Percentiles rank a stretch among this genome's conserved stretches.
phyloP scores from a whole-genome alignment of 1,284 basidiomycete species.

The Trichosporon asahii region DNA sequence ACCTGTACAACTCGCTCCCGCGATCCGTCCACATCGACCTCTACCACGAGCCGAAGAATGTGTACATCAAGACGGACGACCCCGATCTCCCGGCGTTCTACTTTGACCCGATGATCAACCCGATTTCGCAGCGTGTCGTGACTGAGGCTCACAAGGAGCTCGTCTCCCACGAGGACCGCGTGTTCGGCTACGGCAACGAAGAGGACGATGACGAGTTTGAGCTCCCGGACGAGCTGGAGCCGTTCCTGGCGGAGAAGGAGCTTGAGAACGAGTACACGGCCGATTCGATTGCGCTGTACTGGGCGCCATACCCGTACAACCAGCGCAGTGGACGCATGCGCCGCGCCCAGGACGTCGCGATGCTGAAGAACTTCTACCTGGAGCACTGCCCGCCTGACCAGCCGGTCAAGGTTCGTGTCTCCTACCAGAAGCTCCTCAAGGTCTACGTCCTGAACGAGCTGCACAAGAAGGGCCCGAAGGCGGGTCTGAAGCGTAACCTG shows the following conservation, averaged over 20 bases:
- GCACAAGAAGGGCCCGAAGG: conserved; percentile 82
- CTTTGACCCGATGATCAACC: conserved; percentile 97
- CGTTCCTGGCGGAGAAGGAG: conserved; percentile 78
- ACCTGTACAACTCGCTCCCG: conserved; percentile 97
- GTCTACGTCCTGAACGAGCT: conserved; percentile 94
- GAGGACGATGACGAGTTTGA: conserved; percentile 75
- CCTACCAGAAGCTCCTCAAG: conserved; percentile 98
- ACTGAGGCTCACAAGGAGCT: conserved; percentile 76
- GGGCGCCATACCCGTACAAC: conserved; percentile 95
- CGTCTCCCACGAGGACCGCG: conserved; percentile 81
- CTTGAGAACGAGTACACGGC: conserved; percentile 90
- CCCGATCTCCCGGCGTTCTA: conserved; percentile 99
- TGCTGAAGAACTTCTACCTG: conserved; percentile 96
- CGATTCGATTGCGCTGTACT: conserved; percentile 96
- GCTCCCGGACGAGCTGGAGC: conserved; percentile 73
- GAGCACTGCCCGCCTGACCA: conserved; percentile 97
- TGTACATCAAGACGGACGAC: conserved; percentile 98
- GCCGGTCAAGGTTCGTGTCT: conserved; percentile 97
- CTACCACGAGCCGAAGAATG: conserved; percentile 94
- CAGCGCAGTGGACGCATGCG: conserved; percentile 88
- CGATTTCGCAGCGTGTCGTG: conserved; percentile 82
- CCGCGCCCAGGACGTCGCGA: conserved; percentile 88
- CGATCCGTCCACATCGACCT: conserved; percentile 87
- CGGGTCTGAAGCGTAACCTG: conserved; percentile 96
- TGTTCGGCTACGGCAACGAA: conserved; percentile 81